Base-by-base conservation (phyloP, 495 filamentous ascomycete species). In the Hypomontagnella monticulosa region DNA sequence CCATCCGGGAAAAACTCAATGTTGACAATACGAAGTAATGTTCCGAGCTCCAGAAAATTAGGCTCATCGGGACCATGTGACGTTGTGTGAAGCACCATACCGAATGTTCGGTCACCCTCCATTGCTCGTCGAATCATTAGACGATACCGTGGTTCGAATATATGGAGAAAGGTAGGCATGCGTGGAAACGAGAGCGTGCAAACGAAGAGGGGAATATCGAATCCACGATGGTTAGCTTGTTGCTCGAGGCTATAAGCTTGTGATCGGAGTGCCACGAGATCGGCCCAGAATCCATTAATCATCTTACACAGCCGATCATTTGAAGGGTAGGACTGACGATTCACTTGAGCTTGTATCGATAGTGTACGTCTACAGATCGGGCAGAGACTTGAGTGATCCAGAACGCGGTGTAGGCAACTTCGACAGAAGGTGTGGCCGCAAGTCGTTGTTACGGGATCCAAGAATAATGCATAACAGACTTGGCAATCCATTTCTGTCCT, bases 351-450 rank as follows among this genome's bases (percentile, higher is more conserved):
- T 27, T 85, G 85, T 63, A 92, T 85, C 23, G 84, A 80, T 15
- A 95, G 75, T 20, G 76, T 73, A 55, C 88, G 83, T 47, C 93
- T 88, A 70, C 93, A 97, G 8, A 92, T 81, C 0, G 93, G 92
- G 67, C 93, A 97, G 41, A 89, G 78, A 62, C 84, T 82, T 16
- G 90, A 88, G 69, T 94, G 88, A 71, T 92, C 89, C 36, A 93
- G 75, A 10, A 90, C 85, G 40, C 89, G 84, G 19, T 87, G 83
- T 10, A 96, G 78, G 72, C 93, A 97, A 57, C 84, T 81, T 30
- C 89, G 87, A 74, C 93, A 97, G 74, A 93, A 94, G 0, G 93
- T 96, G 73, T 97, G 93, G 4, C 93, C 93, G 68, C 93, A 97
- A 15, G 85, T 79, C 0, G 92, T 93, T 0, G 93, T 97, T 67